Evolutionary conservation across 441 rosid genomes (phyloP).

Genomic region (Syzygium syzygioides): DNA sequence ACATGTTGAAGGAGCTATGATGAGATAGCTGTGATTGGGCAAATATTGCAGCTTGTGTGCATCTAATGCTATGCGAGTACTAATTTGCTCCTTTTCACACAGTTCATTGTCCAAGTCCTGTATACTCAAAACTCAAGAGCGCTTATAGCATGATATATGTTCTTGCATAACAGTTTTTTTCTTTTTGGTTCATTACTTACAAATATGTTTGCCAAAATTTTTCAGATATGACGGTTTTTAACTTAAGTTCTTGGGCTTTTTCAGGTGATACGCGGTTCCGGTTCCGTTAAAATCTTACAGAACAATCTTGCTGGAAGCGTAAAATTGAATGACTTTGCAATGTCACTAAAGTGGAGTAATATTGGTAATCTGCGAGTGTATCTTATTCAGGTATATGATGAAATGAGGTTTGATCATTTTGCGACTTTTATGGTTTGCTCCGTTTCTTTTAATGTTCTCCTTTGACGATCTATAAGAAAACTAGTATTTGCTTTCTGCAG

Average conservation of each 20-base stretch:
- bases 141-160: not conserved
- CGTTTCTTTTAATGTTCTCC: not conserved
- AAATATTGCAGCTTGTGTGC: not conserved
- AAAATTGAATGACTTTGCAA: slow-evolving; percentile 55
- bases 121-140: not conserved
- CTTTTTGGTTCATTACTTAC: not conserved
- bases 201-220: not conserved
- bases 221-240: not conserved
- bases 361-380: slow-evolving; percentile 69
- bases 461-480: not conserved
- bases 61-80: not conserved
- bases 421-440: not conserved
- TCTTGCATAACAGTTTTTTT: not conserved
- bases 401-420: not conserved
- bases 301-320: slow-evolving; percentile 81
- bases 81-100: not conserved
- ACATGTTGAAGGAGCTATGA: not conserved
- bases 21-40: not conserved
- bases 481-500: slow-evolving; percentile 27
- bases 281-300: slow-evolving; percentile 56
- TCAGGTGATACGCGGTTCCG: slow-evolving; percentile 65
- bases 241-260: not conserved
- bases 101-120: not conserved
- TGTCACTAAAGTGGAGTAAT: slow-evolving; percentile 82
- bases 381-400: slow-evolving; percentile 57